These are phyloP conservation scores for Picea mariana DNA, from an alignment of 83 land plant genomes.

Conservation along the genomic window DNA sequence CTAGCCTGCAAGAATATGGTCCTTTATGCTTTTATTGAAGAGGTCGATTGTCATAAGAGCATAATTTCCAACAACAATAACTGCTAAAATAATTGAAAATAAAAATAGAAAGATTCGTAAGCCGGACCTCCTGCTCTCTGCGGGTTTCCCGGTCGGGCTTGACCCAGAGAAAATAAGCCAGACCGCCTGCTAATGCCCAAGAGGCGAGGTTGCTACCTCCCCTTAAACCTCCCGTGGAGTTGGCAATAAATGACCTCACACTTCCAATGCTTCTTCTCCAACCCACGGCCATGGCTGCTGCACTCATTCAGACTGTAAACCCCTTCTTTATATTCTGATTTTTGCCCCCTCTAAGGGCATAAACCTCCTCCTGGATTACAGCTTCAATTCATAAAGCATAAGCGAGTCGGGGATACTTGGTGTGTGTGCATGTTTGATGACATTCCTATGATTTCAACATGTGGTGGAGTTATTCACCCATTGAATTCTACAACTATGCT, in stretches of 20 bases:
- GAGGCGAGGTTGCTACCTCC: constrained; percentile 78
- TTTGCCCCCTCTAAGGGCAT: too few species aligned
- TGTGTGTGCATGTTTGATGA: too few species aligned
- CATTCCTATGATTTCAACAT: too few species aligned
- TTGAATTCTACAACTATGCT: too few species aligned
- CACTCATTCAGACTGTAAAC: not conserved
- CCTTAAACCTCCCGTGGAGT: constrained; percentile 68
- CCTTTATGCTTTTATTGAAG: not conserved
- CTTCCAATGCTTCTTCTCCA: constrained; percentile 58
- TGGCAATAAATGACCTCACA: constrained; percentile 64
- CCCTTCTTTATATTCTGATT: too few species aligned
- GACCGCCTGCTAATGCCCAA: constrained; percentile 84
- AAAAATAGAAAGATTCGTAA: not conserved
- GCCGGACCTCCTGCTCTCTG: constrained; percentile 71
- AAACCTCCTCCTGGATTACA: too few species aligned
- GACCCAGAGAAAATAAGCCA: constrained; percentile 91
- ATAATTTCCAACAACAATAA: too few species aligned
- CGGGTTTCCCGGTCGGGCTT: constrained; percentile 83
- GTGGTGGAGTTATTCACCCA: too few species aligned
- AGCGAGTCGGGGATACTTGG: too few species aligned
- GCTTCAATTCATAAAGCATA: too few species aligned
- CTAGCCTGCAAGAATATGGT: constrained; percentile 41
- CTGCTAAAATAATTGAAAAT: not conserved
- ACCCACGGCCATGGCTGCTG: constrained; percentile 31
- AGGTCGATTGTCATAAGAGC: too few species aligned